Evolutionary conservation across 768 basidiomycete genomes (phyloP).

Genomic region (Tubosaeta sp.): DNA sequence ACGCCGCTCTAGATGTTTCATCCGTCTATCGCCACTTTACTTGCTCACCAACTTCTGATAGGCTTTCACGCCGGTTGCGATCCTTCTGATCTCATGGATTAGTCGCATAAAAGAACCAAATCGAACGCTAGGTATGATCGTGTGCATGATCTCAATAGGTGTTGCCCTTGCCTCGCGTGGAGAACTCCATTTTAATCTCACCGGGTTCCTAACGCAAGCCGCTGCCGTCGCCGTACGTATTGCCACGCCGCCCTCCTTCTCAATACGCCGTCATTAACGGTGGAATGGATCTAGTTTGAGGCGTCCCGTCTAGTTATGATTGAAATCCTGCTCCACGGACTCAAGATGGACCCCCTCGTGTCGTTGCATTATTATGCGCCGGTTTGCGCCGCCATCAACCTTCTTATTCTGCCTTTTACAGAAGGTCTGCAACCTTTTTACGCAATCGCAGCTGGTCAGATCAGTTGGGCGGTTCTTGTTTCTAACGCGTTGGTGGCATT

Average conservation of each 20-base stretch:
- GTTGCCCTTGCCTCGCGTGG: constrained; percentile 89
- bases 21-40: neutral
- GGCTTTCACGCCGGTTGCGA: constrained; percentile 89
- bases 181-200: constrained; percentile 78
- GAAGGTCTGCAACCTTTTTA: constrained; percentile 88
- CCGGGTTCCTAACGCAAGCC: constrained; percentile 86
- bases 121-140: constrained; percentile 74
- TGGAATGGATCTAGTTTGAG: constrained; percentile 62
- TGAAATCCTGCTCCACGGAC: constrained; percentile 86
- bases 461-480: constrained; percentile 70
- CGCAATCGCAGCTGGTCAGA: constrained; percentile 45
- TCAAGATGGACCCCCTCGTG: constrained; percentile 97
- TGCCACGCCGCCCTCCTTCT: neutral
- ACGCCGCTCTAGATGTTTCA: constrained; percentile 10
- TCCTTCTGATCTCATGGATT: constrained; percentile 89
- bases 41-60: constrained; percentile 29
- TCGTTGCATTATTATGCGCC: constrained; percentile 97
- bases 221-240: constrained; percentile 68
- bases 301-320: constrained; percentile 95
- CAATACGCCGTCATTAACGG: neutral
- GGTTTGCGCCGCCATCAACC: constrained; percentile 89
- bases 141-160: constrained; percentile 86
- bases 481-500: constrained; percentile 88
- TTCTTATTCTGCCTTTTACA: constrained; percentile 82
- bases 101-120: constrained; percentile 88